Evolutionary conservation across 2,329 filamentous ascomycete species (phyloP).

Genomic region (Exophiala viscosa): DNA sequence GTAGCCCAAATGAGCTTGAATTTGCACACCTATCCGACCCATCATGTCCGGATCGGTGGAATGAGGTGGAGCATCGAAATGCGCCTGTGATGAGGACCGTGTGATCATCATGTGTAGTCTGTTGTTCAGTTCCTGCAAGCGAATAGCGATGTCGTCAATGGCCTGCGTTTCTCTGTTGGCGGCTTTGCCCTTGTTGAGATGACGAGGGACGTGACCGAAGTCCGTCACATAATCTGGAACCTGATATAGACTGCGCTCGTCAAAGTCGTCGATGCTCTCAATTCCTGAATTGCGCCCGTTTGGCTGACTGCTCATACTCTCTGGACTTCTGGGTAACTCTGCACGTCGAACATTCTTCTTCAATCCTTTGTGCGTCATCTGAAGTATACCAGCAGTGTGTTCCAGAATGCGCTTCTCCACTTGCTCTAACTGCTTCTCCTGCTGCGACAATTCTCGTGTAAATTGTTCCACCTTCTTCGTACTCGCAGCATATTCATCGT

Average conservation of each 20-base stretch:
- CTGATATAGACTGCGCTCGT: slow-evolving; percentile 71
- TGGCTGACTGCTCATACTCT: slow-evolving; percentile 54
- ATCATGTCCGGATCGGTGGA: slow-evolving; percentile 29
- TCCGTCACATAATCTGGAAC: slow-evolving; percentile 64
- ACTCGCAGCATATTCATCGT: slow-evolving; percentile 69
- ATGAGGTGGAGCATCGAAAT: slow-evolving; percentile 38
- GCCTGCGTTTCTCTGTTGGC: slow-evolving; percentile 18
- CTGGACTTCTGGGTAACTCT: slow-evolving; percentile 65
- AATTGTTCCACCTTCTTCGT: slow-evolving; percentile 82
- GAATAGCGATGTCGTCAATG: slow-evolving; percentile 60
- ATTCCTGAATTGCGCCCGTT: slow-evolving; percentile 50
- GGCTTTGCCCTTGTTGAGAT: slow-evolving; percentile 27
- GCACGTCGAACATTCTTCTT: slow-evolving; percentile 52
- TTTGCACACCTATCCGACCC: slow-evolving; percentile 22
- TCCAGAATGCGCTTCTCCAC: slow-evolving; percentile 73
- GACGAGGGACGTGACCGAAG: slow-evolving; percentile 32
- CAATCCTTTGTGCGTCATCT: slow-evolving; percentile 79
- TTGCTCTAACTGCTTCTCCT: slow-evolving; percentile 73
- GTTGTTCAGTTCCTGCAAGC: slow-evolving; percentile 64
- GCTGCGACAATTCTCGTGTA: slow-evolving; percentile 70
- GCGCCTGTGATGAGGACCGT: slow-evolving; percentile 35
- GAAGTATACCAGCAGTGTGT: slow-evolving; percentile 88
- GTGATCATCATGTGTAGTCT: slow-evolving; percentile 65
- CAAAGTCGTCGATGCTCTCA: slow-evolving; percentile 63
- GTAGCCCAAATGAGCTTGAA: slow-evolving; percentile 62